Conservation (phyloP, 1,284 basidiomycete species). For the Leccinum subfulvum region DNA sequence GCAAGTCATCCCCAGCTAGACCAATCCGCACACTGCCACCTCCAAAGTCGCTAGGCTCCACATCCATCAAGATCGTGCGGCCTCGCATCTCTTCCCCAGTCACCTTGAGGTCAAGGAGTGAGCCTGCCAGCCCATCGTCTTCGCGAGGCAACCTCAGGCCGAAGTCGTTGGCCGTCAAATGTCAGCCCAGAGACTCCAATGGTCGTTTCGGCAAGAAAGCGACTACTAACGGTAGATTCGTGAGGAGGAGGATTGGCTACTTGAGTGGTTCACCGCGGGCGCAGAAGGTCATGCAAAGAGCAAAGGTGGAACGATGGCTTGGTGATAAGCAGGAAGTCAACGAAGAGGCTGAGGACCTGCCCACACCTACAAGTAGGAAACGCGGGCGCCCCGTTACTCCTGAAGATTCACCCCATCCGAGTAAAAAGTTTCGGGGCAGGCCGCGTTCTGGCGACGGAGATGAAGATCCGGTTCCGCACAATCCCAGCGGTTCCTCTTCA, state of each 20-base stretch:
- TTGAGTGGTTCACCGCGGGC: constrained; percentile 35
- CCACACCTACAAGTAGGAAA: constrained; percentile 23
- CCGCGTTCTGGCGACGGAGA: constrained; percentile 25
- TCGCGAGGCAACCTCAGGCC: constrained; percentile 35
- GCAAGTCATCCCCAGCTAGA: constrained; percentile 30
- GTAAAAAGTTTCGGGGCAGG: constrained; percentile 28
- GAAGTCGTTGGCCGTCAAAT: constrained; percentile 47
- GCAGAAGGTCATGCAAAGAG: constrained; percentile 41
- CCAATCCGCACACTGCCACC: constrained; percentile 13
- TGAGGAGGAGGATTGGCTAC: constrained; percentile 38
- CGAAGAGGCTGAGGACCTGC: constrained; percentile 20
- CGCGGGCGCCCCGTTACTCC: constrained; percentile 21
- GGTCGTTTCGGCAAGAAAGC: constrained; percentile 52
- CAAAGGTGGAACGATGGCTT: constrained; percentile 38
- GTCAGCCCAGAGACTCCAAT: constrained; percentile 49
- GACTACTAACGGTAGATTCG: constrained; percentile 49
- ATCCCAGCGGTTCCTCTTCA: constrained; percentile 26
- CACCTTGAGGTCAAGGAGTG: constrained; percentile 25
- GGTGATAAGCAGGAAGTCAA: constrained; percentile 30
- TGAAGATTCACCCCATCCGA: constrained; percentile 28
- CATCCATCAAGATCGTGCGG: constrained; percentile 16
- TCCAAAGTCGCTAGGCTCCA: constrained; percentile 14
- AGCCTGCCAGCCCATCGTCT: constrained; percentile 28
- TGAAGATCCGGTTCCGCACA: constrained; percentile 32
- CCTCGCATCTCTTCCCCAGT: constrained; percentile 21